Base-by-base conservation (phyloP, 140 eudicot genomes). In the Erigeron philadelphicus region DNA sequence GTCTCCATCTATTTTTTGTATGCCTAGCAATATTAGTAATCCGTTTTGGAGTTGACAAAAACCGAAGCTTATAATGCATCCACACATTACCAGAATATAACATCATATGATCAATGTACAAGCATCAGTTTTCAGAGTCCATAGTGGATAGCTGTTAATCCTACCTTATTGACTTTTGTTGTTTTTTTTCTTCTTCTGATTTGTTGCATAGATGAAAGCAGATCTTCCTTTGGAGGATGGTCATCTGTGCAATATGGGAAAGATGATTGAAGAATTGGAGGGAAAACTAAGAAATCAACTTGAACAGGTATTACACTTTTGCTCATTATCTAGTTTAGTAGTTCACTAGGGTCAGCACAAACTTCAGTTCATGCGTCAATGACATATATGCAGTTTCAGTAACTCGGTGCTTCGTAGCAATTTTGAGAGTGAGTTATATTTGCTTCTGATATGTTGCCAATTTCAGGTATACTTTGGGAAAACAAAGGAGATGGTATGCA, bases 401-500 rank as follows among this genome's bases (percentile, higher is more conserved):
- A 9, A 53, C 5, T 15, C 18, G 11, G 59, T 53, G 59, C 25
- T 2, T 53, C 0, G 7, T 53, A 15, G 59, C 49, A 45, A 45
- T 45, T 11, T 45, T 53, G 46, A 48, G 53, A 0, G 44, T 72
- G 75, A 11, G 9, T 11, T 38, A 5, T 72, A 48, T 16, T 47
- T 48, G 41, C 18, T 41, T 56, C 17, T 70, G 25, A 21, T 21
- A 11, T 12, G 18, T 6, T 58, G 70, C 48, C 35, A 55, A 35
- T 61, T 44, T 25, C 86, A 94, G 99, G 99, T 89, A 67, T 94
- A 94, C 75, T 94, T 94, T 83, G 99, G 99, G 78, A 94, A 89
- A 78, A 94, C 99, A 21, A 94, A 86, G 69, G 99, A 94, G 80
- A 94, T 94, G 99, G 91, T 94, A 58, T 94, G 99, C 81, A 94